Percentiles rank a stretch among this genome's conserved stretches.
Conservation (phyloP, 2,329 filamentous ascomycete species). For the Lasiodiplodia sp. region DNA sequence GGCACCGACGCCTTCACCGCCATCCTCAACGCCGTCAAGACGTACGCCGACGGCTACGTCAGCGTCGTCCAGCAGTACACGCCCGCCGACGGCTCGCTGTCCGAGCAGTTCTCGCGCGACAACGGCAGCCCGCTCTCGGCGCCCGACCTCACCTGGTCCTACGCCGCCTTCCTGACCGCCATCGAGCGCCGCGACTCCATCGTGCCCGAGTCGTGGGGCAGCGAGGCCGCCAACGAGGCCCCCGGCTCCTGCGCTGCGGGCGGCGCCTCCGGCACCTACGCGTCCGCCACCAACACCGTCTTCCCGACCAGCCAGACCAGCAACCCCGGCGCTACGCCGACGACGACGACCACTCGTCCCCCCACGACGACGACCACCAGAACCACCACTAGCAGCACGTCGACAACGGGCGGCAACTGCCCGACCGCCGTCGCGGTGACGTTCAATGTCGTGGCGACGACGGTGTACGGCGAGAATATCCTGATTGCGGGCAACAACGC, state of each 20-base stretch:
- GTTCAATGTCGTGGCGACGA: conserved; percentile 57
- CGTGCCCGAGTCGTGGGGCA: conserved; percentile 28
- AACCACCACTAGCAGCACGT: conserved; percentile 30
- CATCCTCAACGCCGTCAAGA: conserved; percentile 35
- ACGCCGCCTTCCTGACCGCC: conserved; percentile 49
- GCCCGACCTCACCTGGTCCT: conserved; percentile 55
- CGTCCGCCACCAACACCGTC: conserved; percentile 50
- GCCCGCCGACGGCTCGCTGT: conserved; percentile 47
- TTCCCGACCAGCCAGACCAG: conserved; percentile 52
- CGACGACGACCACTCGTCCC: conserved; percentile 31
- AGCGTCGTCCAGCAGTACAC: conserved; percentile 50
- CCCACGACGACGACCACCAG: conserved; percentile 32
- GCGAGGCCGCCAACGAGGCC: conserved; percentile 8
- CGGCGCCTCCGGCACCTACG: conserved; percentile 49
- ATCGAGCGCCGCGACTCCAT: conserved; percentile 7
- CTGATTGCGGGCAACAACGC: conserved; percentile 54
- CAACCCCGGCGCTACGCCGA: conserved; percentile 46
- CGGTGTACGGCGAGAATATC: conserved; percentile 58
- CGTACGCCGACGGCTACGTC: conserved; percentile 51
- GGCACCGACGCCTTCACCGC: conserved; percentile 35
- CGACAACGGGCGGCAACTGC: conserved; percentile 35
- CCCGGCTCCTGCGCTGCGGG: conserved; percentile 39
- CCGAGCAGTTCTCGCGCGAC: conserved; percentile 52
- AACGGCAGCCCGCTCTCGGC: conserved; percentile 51
- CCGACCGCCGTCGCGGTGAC: conserved; percentile 48